A percentile compares a stretch with the other conserved stretches of the same genome.
Evolutionary conservation across 768 basidiomycete species (phyloP).

Genomic region (Pulveroboletus sp.): DNA sequence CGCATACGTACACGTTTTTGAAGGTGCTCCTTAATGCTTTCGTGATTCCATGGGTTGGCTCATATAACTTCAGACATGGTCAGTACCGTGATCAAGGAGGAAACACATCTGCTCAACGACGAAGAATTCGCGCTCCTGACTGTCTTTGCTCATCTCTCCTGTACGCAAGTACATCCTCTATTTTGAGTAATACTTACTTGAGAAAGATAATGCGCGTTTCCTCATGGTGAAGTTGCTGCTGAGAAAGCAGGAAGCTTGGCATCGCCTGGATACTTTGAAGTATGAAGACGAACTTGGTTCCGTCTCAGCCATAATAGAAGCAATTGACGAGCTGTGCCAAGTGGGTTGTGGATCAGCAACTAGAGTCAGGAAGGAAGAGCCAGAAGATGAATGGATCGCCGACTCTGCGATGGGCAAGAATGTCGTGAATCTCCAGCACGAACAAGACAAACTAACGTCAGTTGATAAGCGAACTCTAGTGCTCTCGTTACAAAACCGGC

Average conservation of each 20-base stretch:
- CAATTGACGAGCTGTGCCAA: conserved; percentile 43
- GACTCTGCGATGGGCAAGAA: conserved; percentile 34
- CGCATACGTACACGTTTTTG: conserved; percentile 27
- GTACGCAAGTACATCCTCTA: conserved; percentile 34
- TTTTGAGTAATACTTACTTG: conserved; percentile 2
- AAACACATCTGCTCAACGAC: conserved; percentile 47
- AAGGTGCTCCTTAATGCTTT: conserved; percentile 18
- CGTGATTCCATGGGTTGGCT: not conserved
- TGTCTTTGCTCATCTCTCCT: conserved; percentile 41
- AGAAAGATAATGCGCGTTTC: conserved; percentile 51
- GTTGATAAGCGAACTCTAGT: not conserved
- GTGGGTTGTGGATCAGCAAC: conserved; percentile 2
- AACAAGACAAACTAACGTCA: conserved; percentile 4
- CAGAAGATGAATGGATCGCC: conserved; percentile 30
- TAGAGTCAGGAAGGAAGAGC: conserved; percentile 11
- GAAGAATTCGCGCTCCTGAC: conserved; percentile 44
- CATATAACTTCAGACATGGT: conserved; percentile 48
- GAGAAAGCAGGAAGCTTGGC: conserved; percentile 53
- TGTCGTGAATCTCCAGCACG: conserved; percentile 1
- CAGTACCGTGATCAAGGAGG: conserved; percentile 43
- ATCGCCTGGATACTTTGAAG: conserved; percentile 42
- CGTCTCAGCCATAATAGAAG: conserved; percentile 31
- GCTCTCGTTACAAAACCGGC: conserved; percentile 6
- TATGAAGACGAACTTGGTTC: conserved; percentile 41
- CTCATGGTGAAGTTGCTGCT: conserved; percentile 60